phyloP scores from a whole-genome alignment of 2,329 filamentous ascomycete species.

The Paradendryphiella salina region DNA sequence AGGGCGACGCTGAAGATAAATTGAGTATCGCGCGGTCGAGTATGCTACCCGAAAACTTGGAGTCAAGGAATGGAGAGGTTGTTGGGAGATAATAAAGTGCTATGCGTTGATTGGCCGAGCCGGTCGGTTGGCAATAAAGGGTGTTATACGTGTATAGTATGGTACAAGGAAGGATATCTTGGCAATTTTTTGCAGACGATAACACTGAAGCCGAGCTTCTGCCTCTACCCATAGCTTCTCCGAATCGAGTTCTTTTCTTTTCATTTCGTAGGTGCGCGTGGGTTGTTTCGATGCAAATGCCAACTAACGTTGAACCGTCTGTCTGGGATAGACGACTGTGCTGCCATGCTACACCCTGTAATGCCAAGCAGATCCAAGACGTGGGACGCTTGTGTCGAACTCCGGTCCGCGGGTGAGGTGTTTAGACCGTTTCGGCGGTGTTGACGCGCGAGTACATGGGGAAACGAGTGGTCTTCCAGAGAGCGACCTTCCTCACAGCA shows the following conservation, averaged over 20 bases:
- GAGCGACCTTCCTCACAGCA: constrained; percentile 22
- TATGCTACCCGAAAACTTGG: no score
- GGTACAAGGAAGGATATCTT: constrained; percentile 10
- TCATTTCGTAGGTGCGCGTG: neutral
- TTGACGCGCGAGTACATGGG: constrained; percentile 25
- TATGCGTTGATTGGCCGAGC: constrained; percentile 5
- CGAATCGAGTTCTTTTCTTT: neutral
- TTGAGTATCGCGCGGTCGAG: no score
- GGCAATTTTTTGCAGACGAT: neutral
- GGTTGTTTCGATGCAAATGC: neutral
- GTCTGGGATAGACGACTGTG: constrained; percentile 3
- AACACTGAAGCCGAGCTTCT: neutral
- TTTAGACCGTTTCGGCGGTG: constrained; percentile 23
- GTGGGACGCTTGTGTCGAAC: neutral
- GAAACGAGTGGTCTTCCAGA: constrained; percentile 25
- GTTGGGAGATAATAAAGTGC: neutral
- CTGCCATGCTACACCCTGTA: neutral
- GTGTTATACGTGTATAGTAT: constrained; percentile 9
- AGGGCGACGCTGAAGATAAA: no score
- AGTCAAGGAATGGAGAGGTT: neutral
- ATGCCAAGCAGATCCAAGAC: constrained; percentile 12
- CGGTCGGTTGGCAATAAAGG: constrained; percentile 14
- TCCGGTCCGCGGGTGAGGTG: neutral
- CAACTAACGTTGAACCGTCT: neutral
- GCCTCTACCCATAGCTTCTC: neutral